Evolutionary conservation across 352 stramenopile species (phyloP).

Genomic region (Peronospora belbahrii): DNA sequence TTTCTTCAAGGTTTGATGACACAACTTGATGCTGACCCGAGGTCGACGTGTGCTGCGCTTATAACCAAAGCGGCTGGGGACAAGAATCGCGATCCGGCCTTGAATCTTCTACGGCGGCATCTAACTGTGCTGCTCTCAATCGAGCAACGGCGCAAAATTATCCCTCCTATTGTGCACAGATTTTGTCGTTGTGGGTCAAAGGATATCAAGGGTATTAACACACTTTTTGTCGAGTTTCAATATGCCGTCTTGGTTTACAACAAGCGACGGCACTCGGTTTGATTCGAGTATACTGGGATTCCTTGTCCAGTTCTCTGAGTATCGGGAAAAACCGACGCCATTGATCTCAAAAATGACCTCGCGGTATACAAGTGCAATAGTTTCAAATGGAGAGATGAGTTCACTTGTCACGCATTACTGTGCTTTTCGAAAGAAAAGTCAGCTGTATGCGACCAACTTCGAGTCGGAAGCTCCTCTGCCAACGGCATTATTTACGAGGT

Average conservation of each 20-base stretch:
- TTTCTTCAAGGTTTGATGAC: slow-evolving; percentile 18
- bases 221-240: slow-evolving; percentile 19
- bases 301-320: slow-evolving; percentile 48
- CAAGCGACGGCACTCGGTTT: slow-evolving; percentile 22
- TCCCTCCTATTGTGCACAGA: slow-evolving; percentile 33
- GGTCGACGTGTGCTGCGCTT: slow-evolving; percentile 21
- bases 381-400: slow-evolving; percentile 6
- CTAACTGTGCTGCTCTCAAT: slow-evolving; percentile 27
- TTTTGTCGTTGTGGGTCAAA: slow-evolving; percentile 27
- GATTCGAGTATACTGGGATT: slow-evolving; percentile 29
- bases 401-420: slow-evolving; percentile 35
- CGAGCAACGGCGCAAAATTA: slow-evolving; percentile 20
- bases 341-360: slow-evolving; percentile 6
- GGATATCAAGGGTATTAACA: slow-evolving; percentile 23
- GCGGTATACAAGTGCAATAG: slow-evolving; percentile 18
- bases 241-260: no score
- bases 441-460: slow-evolving; percentile 20
- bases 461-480: slow-evolving; percentile 15
- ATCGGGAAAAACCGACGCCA: slow-evolving; percentile 37
- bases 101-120: slow-evolving; percentile 17
- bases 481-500: slow-evolving; percentile 35
- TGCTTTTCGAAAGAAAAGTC: slow-evolving; percentile 42
- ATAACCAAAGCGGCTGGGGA: no score
- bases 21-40: slow-evolving; percentile 18
- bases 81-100: slow-evolving; percentile 16